Base-by-base conservation (phyloP, 148 eudicot genomes). In the Hydrangea macrophylla region DNA sequence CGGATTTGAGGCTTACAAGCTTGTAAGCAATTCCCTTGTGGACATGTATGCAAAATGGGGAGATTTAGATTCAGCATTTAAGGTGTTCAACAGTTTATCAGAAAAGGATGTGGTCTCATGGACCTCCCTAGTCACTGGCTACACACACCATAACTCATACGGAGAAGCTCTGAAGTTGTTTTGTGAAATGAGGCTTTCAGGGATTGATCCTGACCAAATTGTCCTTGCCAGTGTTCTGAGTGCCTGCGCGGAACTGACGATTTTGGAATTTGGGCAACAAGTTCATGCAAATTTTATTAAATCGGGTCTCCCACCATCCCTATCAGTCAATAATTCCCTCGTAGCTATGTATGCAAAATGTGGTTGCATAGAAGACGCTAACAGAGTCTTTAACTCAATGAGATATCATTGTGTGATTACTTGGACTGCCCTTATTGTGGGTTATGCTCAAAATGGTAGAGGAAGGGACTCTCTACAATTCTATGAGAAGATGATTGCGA, bases 341-440 rank as follows among this genome's bases (percentile, higher is more conserved):
- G 70, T 91, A 22, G 37, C 90, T 22, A 63, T 91, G 70, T 86
- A 91, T 74, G 86, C 92, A 12, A 84, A 86, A 69, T 91, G 97
- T 69, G 97, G 94, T 11, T 86, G 86, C 69, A 68, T 91, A 56
- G 86, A 86, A 66, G 88, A 86, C 44, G 92, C 92, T 12, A 37
- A 66, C 25, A 77, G 28, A 54, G 75, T 88, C 26, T 91, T 91
- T 71, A n/a, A 78, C 71, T 82, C 68, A 13, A 80, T 86, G 84
- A 59, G 59, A 25, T 62, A 23, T 11, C 81, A 51, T 42, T 78
- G 83, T 63, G 75, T 88, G 62, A 80, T 88, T 25, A 77, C 94
- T 27, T 91, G 94, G 94, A 91, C 94, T 62, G 83, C 94, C 53
- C 76, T 91, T 27, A 78, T 88, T 32, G 75, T 91, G 60, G 91